Conservation (phyloP, 768 basidiomycete genomes). For the Amanita subjunquillea region DNA sequence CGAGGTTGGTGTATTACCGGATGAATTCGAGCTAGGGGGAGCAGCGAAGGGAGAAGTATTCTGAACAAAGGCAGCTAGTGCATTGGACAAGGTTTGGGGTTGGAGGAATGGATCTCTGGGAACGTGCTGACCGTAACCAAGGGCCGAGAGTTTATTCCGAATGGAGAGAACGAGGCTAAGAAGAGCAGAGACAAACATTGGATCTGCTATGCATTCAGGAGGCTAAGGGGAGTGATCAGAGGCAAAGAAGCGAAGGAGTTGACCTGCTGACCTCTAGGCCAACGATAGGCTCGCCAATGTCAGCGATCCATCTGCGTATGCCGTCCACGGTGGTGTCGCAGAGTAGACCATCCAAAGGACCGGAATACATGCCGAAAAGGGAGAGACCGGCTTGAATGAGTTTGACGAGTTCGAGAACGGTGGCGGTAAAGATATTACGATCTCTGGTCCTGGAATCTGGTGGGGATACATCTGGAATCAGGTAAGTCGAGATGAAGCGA, state of each 20-base stretch:
- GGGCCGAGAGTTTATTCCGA: conserved; percentile 59
- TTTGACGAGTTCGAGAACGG: conserved; percentile 70
- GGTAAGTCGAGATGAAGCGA: conserved; percentile 65
- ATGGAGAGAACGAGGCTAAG: conserved; percentile 57
- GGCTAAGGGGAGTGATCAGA: conserved; percentile 27
- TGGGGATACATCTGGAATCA: conserved; percentile 25
- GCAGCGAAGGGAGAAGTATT: conserved; percentile 12
- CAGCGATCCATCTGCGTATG: conserved; percentile 55
- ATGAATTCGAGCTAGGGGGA: conserved; percentile 11
- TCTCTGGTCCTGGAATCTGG: conserved; percentile 23
- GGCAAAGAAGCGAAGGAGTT: neutral
- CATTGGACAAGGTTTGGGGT: conserved; percentile 44
- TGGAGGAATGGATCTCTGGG: conserved; percentile 78
- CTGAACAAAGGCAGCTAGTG: conserved; percentile 30
- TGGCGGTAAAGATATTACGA: conserved; percentile 39
- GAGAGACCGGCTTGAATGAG: conserved; percentile 62
- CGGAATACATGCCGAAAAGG: conserved; percentile 57
- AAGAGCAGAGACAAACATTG: conserved; percentile 57
- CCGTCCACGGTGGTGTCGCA: conserved; percentile 72
- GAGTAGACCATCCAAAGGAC: conserved; percentile 52
- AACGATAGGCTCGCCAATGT: conserved; percentile 52
- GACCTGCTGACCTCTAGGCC: conserved; percentile 44
- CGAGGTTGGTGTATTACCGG: conserved; percentile 6
- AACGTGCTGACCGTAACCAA: conserved; percentile 34
- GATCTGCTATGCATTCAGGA: conserved; percentile 66